Percentiles rank a stretch among this genome's conserved stretches.
phyloP scores from a whole-genome alignment of 257 asterid species.

The Solanum ossicruentum region DNA sequence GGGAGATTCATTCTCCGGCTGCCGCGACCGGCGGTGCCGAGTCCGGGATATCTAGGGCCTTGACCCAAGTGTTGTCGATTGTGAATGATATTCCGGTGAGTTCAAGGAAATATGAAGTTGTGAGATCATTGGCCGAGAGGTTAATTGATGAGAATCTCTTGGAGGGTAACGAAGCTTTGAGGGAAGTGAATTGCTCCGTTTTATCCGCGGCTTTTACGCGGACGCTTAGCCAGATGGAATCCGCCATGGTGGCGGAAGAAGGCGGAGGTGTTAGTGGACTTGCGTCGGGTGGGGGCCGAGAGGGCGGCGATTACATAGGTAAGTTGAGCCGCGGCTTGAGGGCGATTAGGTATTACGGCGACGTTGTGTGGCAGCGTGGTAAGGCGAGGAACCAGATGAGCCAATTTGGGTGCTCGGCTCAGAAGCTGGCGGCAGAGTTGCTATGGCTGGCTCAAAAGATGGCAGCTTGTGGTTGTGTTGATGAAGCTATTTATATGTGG shows the following conservation, averaged over 20 bases:
- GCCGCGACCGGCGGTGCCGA: slow-evolving; percentile 1
- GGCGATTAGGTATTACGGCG: slow-evolving; percentile 28
- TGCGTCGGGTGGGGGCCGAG: slow-evolving; percentile 1
- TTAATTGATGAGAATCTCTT: slow-evolving; percentile 56
- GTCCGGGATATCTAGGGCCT: slow-evolving; percentile 65
- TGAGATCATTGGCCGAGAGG: slow-evolving; percentile 59
- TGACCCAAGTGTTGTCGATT: slow-evolving; percentile 53
- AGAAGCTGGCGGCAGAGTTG: slow-evolving; percentile 82
- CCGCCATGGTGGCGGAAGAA: slow-evolving; percentile 17
- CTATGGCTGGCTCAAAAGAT: slow-evolving; percentile 80
- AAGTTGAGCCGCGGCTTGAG: slow-evolving; percentile 21
- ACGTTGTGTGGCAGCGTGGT: slow-evolving; percentile 29
- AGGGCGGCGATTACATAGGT: not conserved
- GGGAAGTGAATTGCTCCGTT: slow-evolving; percentile 43
- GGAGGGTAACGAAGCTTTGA: slow-evolving; percentile 21
- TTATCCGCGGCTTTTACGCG: slow-evolving; percentile 50
- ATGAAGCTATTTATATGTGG: slow-evolving; percentile 70
- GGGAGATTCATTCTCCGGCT: not conserved
- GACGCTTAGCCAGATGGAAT: slow-evolving; percentile 54
- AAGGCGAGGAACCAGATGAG: slow-evolving; percentile 21
- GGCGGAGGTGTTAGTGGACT: not conserved
- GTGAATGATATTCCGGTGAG: slow-evolving; percentile 77
- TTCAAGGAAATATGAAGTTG: slow-evolving; percentile 75
- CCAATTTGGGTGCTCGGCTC: slow-evolving; percentile 45
- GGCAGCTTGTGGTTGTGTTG: slow-evolving; percentile 63